Evolutionary conservation across 331 rosid genomes (phyloP), one percentile per base, ranked within the genome.

Genomic region (Dryas integrifolia): DNA sequence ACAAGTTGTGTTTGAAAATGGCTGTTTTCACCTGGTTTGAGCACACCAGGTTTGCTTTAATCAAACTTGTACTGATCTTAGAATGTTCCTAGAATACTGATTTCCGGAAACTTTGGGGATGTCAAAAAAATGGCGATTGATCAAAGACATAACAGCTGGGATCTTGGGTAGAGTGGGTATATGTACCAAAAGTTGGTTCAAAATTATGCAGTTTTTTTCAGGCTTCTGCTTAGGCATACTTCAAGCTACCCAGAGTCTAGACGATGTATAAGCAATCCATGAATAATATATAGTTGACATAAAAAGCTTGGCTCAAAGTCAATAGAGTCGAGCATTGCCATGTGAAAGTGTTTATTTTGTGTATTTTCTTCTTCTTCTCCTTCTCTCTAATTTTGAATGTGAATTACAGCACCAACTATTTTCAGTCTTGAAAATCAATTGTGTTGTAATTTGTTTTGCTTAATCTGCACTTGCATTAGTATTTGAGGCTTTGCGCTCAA

Each of bases 191-290:
- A 15, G 79, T 72, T 69, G 73, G 61, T 57, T 50, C 57, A 44
- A 75, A 80, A 26, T 24, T 49, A 65, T 45, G 77, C 77, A 70
- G 76, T 47, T 75, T 62, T 79, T 69, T 64, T 48, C 76, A 80
- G 83, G 73, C 68, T 64, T 69, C 79, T 79, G 70, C 76, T 47
- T 64, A 59, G 77, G 80, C 74, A 75, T 62, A 70, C 72, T 64
- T 71, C 53, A 71, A 72, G 73, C 77, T 63, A 62, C 58, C 83
- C 80, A 39, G 76, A 69, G 72, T 61, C 47, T 52, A 72, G 69
- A 72, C 67, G 48, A 21, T 70, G 80, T 80, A 65, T 26, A 80
- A 75, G 73, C 72, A 58, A 61, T 63, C 55, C 75, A 62, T 76
- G 80, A 80, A 80, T 80, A 80, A 65, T 52, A 69, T 26, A 75